Conservation (phyloP, 202 grass and related monocot genomes). For the Brachypodium distachyon region DNA sequence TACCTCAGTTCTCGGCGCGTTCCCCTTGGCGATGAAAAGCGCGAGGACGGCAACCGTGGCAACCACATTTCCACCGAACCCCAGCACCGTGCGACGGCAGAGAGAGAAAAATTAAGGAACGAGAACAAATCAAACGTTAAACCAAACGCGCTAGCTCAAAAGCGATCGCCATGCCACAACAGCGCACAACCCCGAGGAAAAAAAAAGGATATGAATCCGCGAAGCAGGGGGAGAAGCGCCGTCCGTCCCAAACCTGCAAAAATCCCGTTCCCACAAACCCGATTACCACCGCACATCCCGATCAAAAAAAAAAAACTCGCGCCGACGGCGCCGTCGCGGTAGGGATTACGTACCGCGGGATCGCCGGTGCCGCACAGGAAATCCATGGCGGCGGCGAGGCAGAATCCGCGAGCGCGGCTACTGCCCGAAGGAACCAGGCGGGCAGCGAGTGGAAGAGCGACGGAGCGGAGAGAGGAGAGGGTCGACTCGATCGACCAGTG, state of each 20-base stretch:
- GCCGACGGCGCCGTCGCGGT: not conserved
- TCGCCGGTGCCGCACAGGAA: conserved; percentile 35
- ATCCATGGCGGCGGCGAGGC: conserved; percentile 16
- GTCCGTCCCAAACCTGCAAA: conserved; percentile 73
- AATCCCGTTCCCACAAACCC: not conserved
- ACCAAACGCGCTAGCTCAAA: not conserved
- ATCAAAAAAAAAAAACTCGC: not conserved
- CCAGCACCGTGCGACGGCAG: conserved; percentile 44
- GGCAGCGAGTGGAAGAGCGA: not conserved
- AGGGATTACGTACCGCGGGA: not conserved
- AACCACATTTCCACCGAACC: conserved; percentile 51
- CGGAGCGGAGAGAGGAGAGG: not conserved
- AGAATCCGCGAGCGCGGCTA: not conserved
- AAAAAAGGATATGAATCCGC: conserved; percentile 83
- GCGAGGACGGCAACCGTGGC: conserved; percentile 14
- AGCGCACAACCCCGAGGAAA: not conserved
- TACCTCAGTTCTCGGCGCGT: conserved; percentile 29
- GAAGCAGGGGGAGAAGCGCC: conserved; percentile 62
- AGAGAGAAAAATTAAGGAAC: conserved; percentile 35
- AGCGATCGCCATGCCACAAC: not conserved
- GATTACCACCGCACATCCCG: not conserved
- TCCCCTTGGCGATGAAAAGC: conserved; percentile 30
- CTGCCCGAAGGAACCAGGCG: no score
- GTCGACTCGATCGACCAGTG: not conserved
- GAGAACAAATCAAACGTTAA: not conserved